Conservation (phyloP, 768 basidiomycete species). For the Rhodotorula graminis region DNA sequence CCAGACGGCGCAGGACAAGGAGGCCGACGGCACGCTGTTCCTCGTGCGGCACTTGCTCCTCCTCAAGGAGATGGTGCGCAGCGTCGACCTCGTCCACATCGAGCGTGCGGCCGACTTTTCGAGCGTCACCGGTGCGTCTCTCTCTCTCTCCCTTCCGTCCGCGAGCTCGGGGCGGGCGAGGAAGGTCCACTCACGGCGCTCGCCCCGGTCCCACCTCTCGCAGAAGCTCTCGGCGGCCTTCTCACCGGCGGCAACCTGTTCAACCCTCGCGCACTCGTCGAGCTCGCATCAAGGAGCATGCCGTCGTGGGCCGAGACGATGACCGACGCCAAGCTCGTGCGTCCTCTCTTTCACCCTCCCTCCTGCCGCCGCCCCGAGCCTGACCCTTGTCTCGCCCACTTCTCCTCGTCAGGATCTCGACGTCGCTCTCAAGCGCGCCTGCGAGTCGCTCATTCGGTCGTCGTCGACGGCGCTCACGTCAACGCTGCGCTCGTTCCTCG, state of each 20-base stretch:
- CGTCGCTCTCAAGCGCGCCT: conserved; percentile 72
- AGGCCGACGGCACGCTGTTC: conserved; percentile 75
- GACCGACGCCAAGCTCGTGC: conserved; percentile 67
- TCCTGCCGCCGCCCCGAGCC: neutral
- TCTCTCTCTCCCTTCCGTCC: too few relatives aligned
- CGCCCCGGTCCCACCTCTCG: too few relatives aligned
- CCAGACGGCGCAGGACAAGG: conserved; percentile 40
- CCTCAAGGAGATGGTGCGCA: conserved; percentile 80
- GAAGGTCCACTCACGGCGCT: too few relatives aligned
- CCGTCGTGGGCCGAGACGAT: conserved; percentile 55
- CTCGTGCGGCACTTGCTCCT: conserved; percentile 83
- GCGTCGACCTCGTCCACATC: conserved; percentile 61
- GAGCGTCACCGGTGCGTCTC: conserved; percentile 33
- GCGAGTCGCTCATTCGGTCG: conserved; percentile 72
- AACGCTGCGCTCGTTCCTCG: conserved; percentile 63
- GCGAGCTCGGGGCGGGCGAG: too few relatives aligned
- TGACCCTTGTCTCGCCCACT: neutral
- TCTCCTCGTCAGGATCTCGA: conserved; percentile 65
- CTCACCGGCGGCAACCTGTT: conserved; percentile 31
- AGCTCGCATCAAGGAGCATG: conserved; percentile 25
- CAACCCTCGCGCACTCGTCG: conserved; percentile 34
- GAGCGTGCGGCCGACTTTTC: conserved; percentile 50
- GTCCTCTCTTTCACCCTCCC: conserved; percentile 35
- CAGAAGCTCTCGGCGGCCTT: conserved; percentile 27
- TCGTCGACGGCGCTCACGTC: conserved; percentile 59